Evolutionary conservation across 179 eudicot species (phyloP).

Genomic region (Gypsophila paniculata): DNA sequence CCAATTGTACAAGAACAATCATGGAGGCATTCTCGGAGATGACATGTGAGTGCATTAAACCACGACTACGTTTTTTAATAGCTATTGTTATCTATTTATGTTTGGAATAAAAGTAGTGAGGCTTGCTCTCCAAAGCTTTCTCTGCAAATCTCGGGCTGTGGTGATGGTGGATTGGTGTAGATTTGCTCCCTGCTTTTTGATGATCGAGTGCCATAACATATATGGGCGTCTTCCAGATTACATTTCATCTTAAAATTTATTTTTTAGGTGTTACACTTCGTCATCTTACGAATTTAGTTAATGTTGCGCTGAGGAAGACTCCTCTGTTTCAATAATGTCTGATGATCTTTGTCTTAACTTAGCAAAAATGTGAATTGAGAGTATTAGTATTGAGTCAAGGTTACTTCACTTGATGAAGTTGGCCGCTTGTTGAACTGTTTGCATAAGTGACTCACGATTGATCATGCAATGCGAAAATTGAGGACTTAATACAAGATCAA

Average conservation of each 20-base stretch:
- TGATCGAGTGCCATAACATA: background rate
- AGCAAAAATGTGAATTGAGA: background rate
- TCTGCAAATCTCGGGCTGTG: background rate
- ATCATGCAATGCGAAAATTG: background rate
- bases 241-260: background rate
- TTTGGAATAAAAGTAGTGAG: background rate
- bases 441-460: background rate
- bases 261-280: background rate
- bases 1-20: slow-evolving; percentile 68
- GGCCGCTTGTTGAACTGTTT: too few relatives aligned
- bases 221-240: background rate
- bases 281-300: background rate
- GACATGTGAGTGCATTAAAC: slow-evolving; percentile 65
- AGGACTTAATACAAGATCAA: background rate
- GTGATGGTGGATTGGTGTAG: background rate
- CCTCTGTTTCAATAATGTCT: background rate
- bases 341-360: background rate
- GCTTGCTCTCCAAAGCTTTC: background rate
- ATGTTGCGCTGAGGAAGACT: background rate
- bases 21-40: slow-evolving; percentile 97
- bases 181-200: too few relatives aligned
- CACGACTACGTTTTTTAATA: background rate
- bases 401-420: background rate
- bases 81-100: background rate
- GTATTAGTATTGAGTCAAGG: background rate